Evolutionary conservation across 192 early-diverging fungal species (phyloP).

Genomic region (Podila clonocystis): DNA sequence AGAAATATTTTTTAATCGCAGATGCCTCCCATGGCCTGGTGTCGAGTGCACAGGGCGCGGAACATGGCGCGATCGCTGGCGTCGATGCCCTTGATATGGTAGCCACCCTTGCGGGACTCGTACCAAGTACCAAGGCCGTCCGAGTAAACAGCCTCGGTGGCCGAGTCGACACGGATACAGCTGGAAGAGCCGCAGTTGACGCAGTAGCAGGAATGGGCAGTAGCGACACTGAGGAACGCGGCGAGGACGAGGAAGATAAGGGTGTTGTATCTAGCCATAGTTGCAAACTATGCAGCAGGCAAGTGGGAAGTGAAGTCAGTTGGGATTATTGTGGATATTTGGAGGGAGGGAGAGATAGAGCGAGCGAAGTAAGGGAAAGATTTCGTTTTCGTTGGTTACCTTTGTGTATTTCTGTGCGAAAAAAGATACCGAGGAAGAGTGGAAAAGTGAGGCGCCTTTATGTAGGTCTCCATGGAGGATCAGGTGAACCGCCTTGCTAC

Average conservation of each 20-base stretch:
- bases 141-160: not conserved
- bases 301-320: not conserved
- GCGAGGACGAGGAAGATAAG: not conserved
- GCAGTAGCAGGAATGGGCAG: not conserved
- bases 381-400: too few species aligned
- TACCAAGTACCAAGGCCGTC: not conserved
- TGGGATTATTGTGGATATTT: too few species aligned
- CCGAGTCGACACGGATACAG: not conserved
- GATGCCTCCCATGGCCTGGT: not conserved
- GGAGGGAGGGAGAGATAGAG: too few species aligned
- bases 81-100: not conserved
- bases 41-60: not conserved
- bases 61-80: not conserved
- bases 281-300: not conserved
- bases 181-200: not conserved
- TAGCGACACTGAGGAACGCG: not conserved
- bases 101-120: not conserved
- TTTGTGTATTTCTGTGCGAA: too few species aligned
- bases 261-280: not conserved
- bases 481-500: too few species aligned
- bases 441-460: too few species aligned
- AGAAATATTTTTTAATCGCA: not conserved
- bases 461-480: too few species aligned
- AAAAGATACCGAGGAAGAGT: too few species aligned
- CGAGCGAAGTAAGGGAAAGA: too few species aligned